phyloP scores from a whole-genome alignment of 495 filamentous ascomycete species.

The Neurospora sp. region DNA sequence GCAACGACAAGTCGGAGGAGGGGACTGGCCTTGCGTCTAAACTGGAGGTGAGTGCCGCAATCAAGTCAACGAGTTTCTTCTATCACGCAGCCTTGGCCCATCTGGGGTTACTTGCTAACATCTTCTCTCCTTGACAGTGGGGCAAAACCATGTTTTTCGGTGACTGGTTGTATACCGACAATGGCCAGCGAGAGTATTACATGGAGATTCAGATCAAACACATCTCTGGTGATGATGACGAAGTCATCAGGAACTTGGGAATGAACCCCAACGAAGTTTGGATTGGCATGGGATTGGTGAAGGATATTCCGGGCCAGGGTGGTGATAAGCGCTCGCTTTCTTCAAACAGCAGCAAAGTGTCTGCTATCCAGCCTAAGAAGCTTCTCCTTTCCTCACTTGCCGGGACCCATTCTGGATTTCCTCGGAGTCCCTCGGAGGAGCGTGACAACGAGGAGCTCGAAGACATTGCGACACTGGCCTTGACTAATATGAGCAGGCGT shows the following conservation, averaged over 20 bases:
- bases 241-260: slow-evolving; percentile 6
- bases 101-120: background rate
- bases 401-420: background rate
- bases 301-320: background rate
- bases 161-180: slow-evolving; percentile 9
- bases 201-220: slow-evolving; percentile 22
- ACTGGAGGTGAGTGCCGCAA: background rate
- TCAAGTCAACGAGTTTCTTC: background rate
- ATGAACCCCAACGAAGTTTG: slow-evolving; percentile 4
- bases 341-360: background rate
- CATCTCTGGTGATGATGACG: slow-evolving; percentile 12
- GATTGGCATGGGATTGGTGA: background rate
- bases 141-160: slow-evolving; percentile 12
- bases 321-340: background rate
- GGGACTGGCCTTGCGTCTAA: background rate
- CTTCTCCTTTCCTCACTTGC: background rate
- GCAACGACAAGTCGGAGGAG: background rate
- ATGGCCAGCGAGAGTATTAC: slow-evolving; percentile 8
- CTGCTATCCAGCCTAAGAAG: background rate
- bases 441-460: background rate
- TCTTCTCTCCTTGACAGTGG: slow-evolving; percentile 7
- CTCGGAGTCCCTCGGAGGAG: background rate
- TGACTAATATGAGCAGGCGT: background rate
- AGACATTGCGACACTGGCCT: background rate
- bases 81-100: background rate